Conservation (phyloP, 2,329 filamentous ascomycete genomes). For the Colletotrichum zoysiae region DNA sequence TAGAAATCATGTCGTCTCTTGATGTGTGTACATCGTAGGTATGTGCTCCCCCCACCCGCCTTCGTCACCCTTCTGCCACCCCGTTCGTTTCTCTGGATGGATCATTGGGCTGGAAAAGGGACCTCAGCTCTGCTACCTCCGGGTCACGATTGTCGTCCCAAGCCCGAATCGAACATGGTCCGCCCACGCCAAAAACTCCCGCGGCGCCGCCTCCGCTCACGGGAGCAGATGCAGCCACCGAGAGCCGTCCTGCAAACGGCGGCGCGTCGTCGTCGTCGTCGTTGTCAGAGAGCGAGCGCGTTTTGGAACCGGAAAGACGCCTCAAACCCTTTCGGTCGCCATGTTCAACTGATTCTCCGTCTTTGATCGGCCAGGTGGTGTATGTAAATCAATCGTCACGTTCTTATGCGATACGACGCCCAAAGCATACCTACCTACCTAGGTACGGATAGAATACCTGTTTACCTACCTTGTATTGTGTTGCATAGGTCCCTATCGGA, state of each 20-base stretch:
- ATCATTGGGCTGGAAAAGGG: constrained; percentile 9
- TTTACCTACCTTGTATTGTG: not conserved
- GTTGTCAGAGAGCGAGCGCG: not conserved
- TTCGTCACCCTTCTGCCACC: not conserved
- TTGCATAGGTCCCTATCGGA: not conserved
- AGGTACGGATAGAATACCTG: not conserved
- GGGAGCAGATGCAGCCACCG: not conserved
- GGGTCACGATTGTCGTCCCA: constrained; percentile 15
- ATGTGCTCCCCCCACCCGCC: not conserved
- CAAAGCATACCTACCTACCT: no score
- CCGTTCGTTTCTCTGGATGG: constrained; percentile 11
- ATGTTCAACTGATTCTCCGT: constrained; percentile 7
- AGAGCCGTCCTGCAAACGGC: not conserved
- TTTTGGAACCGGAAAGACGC: constrained; percentile 3
- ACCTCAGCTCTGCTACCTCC: constrained; percentile 14
- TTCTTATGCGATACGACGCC: not conserved
- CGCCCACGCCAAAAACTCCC: not conserved
- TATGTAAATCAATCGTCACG: not conserved
- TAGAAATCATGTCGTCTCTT: constrained; percentile 25
- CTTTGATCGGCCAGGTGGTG: not conserved
- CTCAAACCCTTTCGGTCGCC: constrained; percentile 10
- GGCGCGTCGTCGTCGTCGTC: not conserved
- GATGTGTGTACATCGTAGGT: not conserved
- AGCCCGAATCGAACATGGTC: not conserved
- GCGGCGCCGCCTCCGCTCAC: not conserved